A percentile compares a stretch with the other conserved stretches of the same genome.
Evolutionary conservation across 352 stramenopile genomes (phyloP).

Genomic region (Phytophthora pini): DNA sequence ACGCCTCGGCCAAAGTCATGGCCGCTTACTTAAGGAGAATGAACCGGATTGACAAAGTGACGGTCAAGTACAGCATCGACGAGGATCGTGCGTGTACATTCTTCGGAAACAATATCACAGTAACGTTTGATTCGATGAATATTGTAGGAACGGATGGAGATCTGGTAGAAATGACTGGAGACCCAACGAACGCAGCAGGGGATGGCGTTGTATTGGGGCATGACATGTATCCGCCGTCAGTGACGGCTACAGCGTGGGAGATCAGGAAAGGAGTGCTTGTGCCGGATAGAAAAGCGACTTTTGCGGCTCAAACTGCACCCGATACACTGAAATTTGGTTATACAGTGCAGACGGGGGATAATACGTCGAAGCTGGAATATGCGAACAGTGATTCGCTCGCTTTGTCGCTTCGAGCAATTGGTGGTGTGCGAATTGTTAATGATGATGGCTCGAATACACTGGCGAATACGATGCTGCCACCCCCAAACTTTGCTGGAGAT

Average conservation of each 20-base stretch:
- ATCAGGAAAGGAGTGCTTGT: constrained; percentile 62
- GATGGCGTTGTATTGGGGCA: constrained; percentile 45
- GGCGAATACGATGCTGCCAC: constrained; percentile 58
- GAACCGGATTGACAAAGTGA: constrained; percentile 66
- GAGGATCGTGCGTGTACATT: constrained; percentile 73
- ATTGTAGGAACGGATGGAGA: constrained; percentile 67
- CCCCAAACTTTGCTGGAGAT: constrained; percentile 51
- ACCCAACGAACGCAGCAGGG: constrained; percentile 52
- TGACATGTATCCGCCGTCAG: constrained; percentile 46
- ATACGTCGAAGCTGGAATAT: constrained; percentile 70
- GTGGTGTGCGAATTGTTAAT: constrained; percentile 47
- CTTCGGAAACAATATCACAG: constrained; percentile 81
- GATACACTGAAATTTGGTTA: constrained; percentile 73
- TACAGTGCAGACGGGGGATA: constrained; percentile 65
- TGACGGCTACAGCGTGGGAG: constrained; percentile 66
- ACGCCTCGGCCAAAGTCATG: constrained; percentile 55
- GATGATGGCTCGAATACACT: constrained; percentile 27
- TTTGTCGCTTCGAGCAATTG: constrained; percentile 39
- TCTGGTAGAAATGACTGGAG: constrained; percentile 63
- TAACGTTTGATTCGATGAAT: constrained; percentile 84
- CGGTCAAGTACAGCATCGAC: constrained; percentile 65
- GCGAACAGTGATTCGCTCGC: constrained; percentile 60
- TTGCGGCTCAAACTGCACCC: constrained; percentile 32
- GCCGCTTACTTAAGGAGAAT: constrained; percentile 61
- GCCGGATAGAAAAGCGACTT: constrained; percentile 48